Percentiles rank a stretch among this genome's conserved stretches.
These are phyloP conservation scores for Endogone sp. DNA, from an alignment of 192 early-diverging fungal species.

Conservation along the genomic window DNA sequence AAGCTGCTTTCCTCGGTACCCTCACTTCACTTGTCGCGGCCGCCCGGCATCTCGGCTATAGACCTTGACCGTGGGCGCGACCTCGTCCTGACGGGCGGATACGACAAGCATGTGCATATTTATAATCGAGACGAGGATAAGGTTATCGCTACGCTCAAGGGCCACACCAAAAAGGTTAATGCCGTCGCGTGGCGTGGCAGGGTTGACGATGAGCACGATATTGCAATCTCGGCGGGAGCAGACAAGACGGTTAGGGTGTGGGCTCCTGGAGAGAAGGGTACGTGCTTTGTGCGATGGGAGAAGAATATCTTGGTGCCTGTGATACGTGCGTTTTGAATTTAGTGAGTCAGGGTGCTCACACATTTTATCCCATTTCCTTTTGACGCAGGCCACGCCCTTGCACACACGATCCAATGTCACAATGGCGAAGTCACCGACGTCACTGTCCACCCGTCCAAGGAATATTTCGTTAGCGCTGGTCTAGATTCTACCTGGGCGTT, in stretches of 20 bases:
- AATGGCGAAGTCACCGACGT: conserved; percentile 67
- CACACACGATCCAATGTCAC: conserved; percentile 64
- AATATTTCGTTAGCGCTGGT: conserved; percentile 74
- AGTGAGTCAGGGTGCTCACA: no score
- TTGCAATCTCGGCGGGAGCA: conserved; percentile 66
- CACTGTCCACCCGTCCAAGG: conserved; percentile 75
- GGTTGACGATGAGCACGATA: conserved; percentile 39
- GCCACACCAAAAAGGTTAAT: conserved; percentile 82
- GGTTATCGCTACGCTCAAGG: conserved; percentile 66
- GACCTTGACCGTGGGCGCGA: conserved; percentile 53
- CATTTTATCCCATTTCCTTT: background rate
- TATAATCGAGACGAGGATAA: conserved; percentile 63
- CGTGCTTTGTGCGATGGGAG: conserved; percentile 22
- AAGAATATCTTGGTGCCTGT: conserved; percentile 7
- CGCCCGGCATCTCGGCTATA: conserved; percentile 61
- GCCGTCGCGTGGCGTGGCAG: conserved; percentile 62
- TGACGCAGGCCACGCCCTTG: conserved; percentile 29
- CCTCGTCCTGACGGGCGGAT: conserved; percentile 73
- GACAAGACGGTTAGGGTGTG: conserved; percentile 85
- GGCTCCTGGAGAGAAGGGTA: conserved; percentile 43
- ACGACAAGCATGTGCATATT: conserved; percentile 73
- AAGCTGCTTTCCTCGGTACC: conserved; percentile 42
- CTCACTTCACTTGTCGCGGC: conserved; percentile 69
- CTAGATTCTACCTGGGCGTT: conserved; percentile 81
- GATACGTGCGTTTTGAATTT: no score